phyloP scores from a whole-genome alignment of 345 rosid species.

The Alliaria petiolata region DNA sequence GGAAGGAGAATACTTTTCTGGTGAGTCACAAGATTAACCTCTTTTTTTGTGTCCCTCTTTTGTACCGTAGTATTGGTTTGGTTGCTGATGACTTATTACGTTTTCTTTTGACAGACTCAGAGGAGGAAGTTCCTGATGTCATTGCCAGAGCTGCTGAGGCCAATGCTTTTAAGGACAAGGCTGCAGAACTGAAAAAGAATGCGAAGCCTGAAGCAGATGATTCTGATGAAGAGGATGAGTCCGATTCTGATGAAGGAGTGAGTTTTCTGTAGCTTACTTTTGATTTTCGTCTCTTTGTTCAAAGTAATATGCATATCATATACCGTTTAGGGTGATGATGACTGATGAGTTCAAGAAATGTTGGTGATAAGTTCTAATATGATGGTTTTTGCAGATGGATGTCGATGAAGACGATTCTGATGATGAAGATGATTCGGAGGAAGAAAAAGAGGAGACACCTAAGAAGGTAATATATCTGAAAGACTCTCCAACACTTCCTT shows the following conservation, averaged over 20 bases:
- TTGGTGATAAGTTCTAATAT: neutral
- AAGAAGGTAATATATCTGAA: constrained; percentile 43
- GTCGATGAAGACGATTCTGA: constrained; percentile 15
- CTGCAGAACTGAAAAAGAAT: constrained; percentile 23
- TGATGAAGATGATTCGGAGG: constrained; percentile 34
- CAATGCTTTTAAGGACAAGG: neutral
- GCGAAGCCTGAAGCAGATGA: constrained; percentile 21
- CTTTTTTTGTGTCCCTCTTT: neutral
- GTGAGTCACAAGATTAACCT: constrained; percentile 2
- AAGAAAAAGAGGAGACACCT: constrained; percentile 53
- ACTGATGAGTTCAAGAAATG: neutral
- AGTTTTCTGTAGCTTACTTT: constrained; percentile 4
- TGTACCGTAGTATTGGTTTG: neutral
- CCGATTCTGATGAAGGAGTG: constrained; percentile 36
- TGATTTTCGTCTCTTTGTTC: neutral
- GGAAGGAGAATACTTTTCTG: constrained; percentile 8
- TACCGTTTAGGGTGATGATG: neutral
- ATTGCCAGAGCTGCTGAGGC: too few relatives aligned
- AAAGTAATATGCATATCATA: neutral
- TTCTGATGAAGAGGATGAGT: constrained; percentile 19
- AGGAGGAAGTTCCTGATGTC: constrained; percentile 19
- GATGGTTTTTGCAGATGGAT: constrained; percentile 6
- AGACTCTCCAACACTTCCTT: neutral
- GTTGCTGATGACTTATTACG: neutral
- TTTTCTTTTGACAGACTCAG: constrained; percentile 10